Base-by-base conservation (phyloP, 176 grass and related monocot genomes). In the Aegilops sharonensis region DNA sequence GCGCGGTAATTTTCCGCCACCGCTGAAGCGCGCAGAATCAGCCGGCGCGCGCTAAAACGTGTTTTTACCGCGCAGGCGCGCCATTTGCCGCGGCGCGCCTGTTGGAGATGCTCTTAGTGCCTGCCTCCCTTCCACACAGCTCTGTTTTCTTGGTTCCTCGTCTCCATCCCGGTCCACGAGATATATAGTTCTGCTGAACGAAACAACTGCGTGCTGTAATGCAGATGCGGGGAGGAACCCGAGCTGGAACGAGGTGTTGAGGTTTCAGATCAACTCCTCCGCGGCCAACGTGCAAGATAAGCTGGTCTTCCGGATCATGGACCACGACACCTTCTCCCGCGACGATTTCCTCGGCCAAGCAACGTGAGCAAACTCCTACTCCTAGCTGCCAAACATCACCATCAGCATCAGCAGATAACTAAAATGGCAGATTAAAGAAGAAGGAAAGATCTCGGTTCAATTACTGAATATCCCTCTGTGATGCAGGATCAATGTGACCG, bases 221-320 rank as follows among this genome's bases (percentile, higher is more conserved):
- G 81, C 91, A 97, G 93, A 86, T 39, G 82, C 90, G 15, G 93
- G 96, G 54, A 94, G 82, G 62, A 95, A 87, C 74, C 96, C 96
- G 57, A 73, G 85, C 85, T 98, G 96, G 96, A 94, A 95, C 77
- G 90, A 98, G 81, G 88, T 94, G 67, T 91, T 98, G 70, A 95
- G 83, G 77, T 95, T 95, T 79, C 79, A 85, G 66, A 89, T 98
- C 47, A 92, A 88, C 78, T 77, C 91, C 7, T 52, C 91, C 2
- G 93, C 65, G 6, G 63, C 71, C 17, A 86, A 62, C 74, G 68
- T 11, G 61, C 93, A 95, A 47, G 93, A 98, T 90, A 94, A 93
- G 75, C 72, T 98, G 45, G 20, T 90, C 62, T 50, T 98, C 31
- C 91, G 92, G 64, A 56, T 98, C 80, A 70, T 95, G 81, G 95